These are phyloP conservation scores for Aspergillus leporis DNA, from an alignment of 495 filamentous ascomycete species.

Conservation along the genomic window DNA sequence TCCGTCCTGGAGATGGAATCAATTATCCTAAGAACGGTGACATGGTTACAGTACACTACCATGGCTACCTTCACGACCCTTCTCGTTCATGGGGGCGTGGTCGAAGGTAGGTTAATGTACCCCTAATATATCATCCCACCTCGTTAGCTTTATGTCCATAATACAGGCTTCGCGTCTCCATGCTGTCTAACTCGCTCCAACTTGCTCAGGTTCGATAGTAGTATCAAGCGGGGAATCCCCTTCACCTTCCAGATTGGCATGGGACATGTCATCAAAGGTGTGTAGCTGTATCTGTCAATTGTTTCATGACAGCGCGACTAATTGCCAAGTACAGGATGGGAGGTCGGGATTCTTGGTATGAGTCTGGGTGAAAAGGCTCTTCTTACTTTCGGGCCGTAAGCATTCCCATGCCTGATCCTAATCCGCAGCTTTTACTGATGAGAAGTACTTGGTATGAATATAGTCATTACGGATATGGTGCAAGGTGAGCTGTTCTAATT, in stretches of 20 bases:
- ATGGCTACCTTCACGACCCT: constrained; percentile 69
- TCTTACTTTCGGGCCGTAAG: constrained; percentile 28
- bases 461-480: constrained; percentile 27
- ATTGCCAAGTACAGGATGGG: constrained; percentile 15
- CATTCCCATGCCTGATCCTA: no score
- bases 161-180: no score
- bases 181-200: background rate
- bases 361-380: constrained; percentile 25
- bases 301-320: background rate
- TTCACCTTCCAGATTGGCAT: constrained; percentile 26
- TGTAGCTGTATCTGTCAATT: no score
- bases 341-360: constrained; percentile 23
- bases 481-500: constrained; percentile 11
- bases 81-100: constrained; percentile 41
- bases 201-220: constrained; percentile 22
- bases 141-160: no score
- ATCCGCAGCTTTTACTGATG: constrained; percentile 5
- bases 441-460: background rate
- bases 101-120: constrained; percentile 37
- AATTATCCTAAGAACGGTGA: constrained; percentile 57
- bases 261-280: constrained; percentile 24
- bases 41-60: constrained; percentile 71
- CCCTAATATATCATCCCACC: no score
- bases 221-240: constrained; percentile 22
- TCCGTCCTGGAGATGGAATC: constrained; percentile 47